Evolutionary conservation across 202 grass and related monocot genomes (phyloP).

Genomic region (Cymbopogon flexuosus): DNA sequence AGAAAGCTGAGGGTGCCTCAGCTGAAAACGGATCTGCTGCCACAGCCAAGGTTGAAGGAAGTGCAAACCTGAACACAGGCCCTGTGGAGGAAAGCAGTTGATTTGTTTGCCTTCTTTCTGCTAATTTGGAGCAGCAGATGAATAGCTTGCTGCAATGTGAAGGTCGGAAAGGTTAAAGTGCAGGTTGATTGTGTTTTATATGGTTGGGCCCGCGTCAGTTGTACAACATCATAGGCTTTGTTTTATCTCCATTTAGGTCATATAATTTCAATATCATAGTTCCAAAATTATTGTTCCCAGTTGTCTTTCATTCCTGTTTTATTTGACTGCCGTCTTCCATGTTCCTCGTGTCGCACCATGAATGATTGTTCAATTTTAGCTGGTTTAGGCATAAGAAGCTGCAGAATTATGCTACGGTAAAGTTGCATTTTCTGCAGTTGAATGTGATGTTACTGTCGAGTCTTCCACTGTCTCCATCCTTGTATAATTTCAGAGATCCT

Average conservation of each 20-base stretch:
- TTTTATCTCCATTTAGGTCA: constrained; percentile 56
- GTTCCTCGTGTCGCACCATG: background rate
- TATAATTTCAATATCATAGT: constrained; percentile 57
- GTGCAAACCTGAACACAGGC: background rate
- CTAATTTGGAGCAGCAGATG: constrained; percentile 45
- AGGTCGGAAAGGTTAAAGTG: constrained; percentile 29
- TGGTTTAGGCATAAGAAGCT: constrained; percentile 33
- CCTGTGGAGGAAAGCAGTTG: constrained; percentile 45
- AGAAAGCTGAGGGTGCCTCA: background rate
- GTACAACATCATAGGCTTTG: constrained; percentile 58
- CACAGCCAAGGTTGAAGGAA: constrained; percentile 29
- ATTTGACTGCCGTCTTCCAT: background rate
- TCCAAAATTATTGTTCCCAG: constrained; percentile 19
- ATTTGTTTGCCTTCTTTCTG: constrained; percentile 16
- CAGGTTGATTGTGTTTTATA: constrained; percentile 30
- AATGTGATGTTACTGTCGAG: constrained; percentile 12
- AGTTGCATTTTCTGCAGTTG: constrained; percentile 5
- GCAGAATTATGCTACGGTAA: constrained; percentile 24
- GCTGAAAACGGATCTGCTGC: constrained; percentile 23
- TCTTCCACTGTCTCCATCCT: background rate
- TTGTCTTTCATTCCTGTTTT: background rate
- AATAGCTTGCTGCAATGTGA: constrained; percentile 26
- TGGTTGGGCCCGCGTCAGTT: constrained; percentile 35
- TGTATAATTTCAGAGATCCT: constrained; percentile 15
- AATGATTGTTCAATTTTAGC: constrained; percentile 31